Base-by-base conservation (phyloP, 495 filamentous ascomycete species). In the Daldinia concentrica region DNA sequence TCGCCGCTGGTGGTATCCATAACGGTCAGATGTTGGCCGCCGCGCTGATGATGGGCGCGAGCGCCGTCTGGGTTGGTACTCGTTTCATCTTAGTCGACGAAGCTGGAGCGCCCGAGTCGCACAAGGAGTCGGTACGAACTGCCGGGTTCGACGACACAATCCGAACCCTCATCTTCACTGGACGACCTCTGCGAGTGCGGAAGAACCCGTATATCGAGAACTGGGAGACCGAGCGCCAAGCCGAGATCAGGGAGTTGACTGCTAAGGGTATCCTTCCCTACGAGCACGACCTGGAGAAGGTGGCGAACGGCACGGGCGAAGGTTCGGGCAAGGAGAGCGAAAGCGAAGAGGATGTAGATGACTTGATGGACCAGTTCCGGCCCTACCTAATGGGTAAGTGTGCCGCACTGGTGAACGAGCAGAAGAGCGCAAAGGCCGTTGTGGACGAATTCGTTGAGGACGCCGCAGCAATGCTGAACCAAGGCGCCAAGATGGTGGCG, bases 331-430 rank as follows among this genome's bases (percentile, higher is more conserved):
- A 93, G 89, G 91, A 91, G 61, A 93, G 26, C 41, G 78, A 87
- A 60, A 78, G 78, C 57, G 80, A 80, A 24, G 84, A 84, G 26
- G 84, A 87, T 24, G 79, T 78, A 14, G 86, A 88, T 32, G 93
- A 98, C 36, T 88, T 90, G 29, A 88, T 99, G 84, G 95, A 98
- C 76, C 92, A 92, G 77, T 94, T 93, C 69, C 88, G 93, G 30
- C 95, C 95, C 14, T 97, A 88, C 86, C 78, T 99, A 72, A 98
- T 99, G 95, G 95, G 95, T 74, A 95, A 98, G 84, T 95, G 93
- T 39, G 91, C 95, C 24, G 94, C 95, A 26, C 92, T 98, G 7
- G 91, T 94, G 55, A 94, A 94, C 74, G 93, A 98, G 81, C 92
- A 90, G 87, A 96, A 96, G 89, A 79, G 88, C 43, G 95, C 95